phyloP scores from a whole-genome alignment of 257 asterid species.

The Gardenia jasminoides region DNA sequence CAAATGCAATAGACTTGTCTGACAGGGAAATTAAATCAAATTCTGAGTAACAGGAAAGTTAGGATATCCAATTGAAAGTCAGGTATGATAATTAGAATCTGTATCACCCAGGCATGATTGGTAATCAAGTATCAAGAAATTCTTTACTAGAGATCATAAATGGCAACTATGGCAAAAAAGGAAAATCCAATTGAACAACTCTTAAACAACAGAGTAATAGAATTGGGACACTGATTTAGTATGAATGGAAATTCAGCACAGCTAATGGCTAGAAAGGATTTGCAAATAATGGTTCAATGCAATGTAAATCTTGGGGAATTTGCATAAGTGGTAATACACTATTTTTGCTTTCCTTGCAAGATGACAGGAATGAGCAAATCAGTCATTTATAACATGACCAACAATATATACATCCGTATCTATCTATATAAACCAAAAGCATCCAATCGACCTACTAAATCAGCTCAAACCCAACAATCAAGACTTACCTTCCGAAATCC shows the following conservation, averaged over 20 bases:
- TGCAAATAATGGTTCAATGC: background rate
- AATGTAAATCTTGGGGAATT: background rate
- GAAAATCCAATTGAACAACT: background rate
- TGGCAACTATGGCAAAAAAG: background rate
- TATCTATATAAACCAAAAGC: background rate
- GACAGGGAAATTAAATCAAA: background rate
- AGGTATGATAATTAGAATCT: background rate
- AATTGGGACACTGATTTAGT: background rate
- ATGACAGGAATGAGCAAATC: background rate
- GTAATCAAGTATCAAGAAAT: background rate
- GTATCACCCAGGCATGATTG: background rate
- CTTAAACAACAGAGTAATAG: no score
- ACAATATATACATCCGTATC: background rate
- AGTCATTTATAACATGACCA: background rate
- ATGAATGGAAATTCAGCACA: background rate
- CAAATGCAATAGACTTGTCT: background rate
- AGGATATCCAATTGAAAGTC: background rate
- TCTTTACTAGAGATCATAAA: background rate
- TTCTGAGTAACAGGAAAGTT: background rate
- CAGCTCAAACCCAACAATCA: constrained; percentile 8
- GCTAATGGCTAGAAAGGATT: background rate
- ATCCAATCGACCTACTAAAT: background rate
- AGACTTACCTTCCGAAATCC: constrained; percentile 88
- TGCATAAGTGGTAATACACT: background rate
- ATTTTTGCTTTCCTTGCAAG: no score